Evolutionary conservation across 768 basidiomycete genomes (phyloP).

Genomic region (Scleroderma citrinum): DNA sequence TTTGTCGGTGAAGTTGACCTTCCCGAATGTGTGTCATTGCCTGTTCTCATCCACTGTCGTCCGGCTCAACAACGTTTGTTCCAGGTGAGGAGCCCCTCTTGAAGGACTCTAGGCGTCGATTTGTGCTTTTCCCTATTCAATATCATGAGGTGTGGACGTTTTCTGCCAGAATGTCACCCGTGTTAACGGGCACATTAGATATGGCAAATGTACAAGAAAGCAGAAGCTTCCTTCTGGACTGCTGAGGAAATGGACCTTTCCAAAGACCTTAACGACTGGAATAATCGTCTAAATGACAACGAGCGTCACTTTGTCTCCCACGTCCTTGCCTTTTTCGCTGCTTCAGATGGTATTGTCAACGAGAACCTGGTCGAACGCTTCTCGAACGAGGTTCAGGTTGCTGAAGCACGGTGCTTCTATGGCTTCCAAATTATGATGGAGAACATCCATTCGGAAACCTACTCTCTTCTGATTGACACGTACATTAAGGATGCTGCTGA

Average conservation of each 20-base stretch:
- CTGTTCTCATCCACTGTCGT: neutral
- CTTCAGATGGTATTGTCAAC: constrained; percentile 94
- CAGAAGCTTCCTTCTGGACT: constrained; percentile 92
- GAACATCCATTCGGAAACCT: constrained; percentile 95
- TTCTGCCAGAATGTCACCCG: neutral
- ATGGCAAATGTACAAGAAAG: constrained; percentile 95
- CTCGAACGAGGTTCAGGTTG: constrained; percentile 84
- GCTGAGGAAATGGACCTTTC: constrained; percentile 90
- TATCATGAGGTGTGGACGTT: constrained; percentile 67
- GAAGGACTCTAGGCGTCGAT: constrained; percentile 69
- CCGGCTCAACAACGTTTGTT: neutral
- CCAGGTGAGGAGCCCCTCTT: constrained; percentile 76
- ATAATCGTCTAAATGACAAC: constrained; percentile 65
- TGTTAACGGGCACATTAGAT: constrained; percentile 46
- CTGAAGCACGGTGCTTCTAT: constrained; percentile 94
- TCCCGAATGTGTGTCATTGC: constrained; percentile 41
- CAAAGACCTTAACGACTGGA: constrained; percentile 86
- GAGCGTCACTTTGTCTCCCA: constrained; percentile 90
- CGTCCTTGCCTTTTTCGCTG: constrained; percentile 94
- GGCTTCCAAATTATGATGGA: constrained; percentile 99
- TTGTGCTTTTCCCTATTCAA: constrained; percentile 92
- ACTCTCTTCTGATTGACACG: constrained; percentile 91
- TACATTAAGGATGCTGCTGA: constrained; percentile 80
- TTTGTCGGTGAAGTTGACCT: constrained; percentile 71
- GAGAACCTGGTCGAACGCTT: constrained; percentile 95